Evolutionary conservation across 176 grass and related monocot species (phyloP).

Genomic region (Saccharum spontaneum): DNA sequence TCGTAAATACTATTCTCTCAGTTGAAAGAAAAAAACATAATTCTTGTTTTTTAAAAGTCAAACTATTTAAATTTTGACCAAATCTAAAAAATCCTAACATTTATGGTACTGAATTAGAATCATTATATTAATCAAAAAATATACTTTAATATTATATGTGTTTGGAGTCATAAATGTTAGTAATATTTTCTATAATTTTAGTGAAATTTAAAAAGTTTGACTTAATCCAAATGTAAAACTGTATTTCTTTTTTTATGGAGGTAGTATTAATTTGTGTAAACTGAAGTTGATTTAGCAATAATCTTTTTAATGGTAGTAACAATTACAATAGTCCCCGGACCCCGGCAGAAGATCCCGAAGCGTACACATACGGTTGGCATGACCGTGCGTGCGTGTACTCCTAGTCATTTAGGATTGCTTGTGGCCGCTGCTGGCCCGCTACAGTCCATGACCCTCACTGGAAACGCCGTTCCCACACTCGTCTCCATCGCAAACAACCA

Average conservation of each 20-base stretch:
- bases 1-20: too few species aligned
- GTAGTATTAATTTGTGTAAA: not conserved
- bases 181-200: not conserved
- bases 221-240: not conserved
- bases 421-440: constrained; percentile 4
- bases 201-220: not conserved
- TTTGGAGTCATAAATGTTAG: not conserved
- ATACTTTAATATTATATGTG: not conserved
- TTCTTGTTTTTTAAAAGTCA: not conserved
- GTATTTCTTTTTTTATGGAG: not conserved
- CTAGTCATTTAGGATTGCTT: constrained; percentile 15
- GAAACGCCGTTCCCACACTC: not conserved
- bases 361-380: too few species aligned
- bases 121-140: not conserved
- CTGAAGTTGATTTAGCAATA: too few species aligned
- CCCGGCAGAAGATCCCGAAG: too few species aligned
- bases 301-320: too few species aligned
- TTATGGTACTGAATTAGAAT: not conserved
- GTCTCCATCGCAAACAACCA: not conserved
- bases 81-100: not conserved
- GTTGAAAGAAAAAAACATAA: not conserved
- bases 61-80: not conserved
- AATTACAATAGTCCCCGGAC: too few species aligned
- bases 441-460: constrained; percentile 13
- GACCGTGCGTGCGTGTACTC: not conserved